A percentile compares a stretch with the other conserved stretches of the same genome.
These are phyloP conservation scores for Grigorovia yakushimaensis DNA, from an alignment of 805 yeast genomes.

Conservation along the genomic window DNA sequence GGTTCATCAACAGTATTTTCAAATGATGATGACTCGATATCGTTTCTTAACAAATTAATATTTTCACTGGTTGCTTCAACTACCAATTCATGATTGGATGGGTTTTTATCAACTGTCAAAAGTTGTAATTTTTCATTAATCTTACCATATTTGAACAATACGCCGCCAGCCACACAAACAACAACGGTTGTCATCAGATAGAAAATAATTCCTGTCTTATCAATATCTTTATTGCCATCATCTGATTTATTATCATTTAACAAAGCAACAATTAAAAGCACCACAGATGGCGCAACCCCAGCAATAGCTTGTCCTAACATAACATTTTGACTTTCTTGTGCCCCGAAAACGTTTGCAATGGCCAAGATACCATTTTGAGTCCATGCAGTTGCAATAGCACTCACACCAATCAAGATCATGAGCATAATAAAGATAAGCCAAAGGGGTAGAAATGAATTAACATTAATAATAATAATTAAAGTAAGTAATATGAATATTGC, in stretches of 20 bases:
- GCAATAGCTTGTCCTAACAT: conserved; percentile 95
- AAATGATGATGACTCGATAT: background rate
- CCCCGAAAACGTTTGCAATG: conserved; percentile 64
- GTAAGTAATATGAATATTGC: conserved; percentile 48
- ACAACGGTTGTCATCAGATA: conserved; percentile 31
- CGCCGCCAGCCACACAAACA: conserved; percentile 18
- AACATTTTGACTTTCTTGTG: conserved; percentile 74
- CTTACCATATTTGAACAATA: conserved; percentile 18
- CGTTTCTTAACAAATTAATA: background rate
- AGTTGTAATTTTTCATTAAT: conserved; percentile 11
- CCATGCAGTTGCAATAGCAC: conserved; percentile 68
- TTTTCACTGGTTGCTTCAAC: conserved; percentile 6
- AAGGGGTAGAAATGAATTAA: conserved; percentile 7
- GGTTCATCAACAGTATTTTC: background rate
- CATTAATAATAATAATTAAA: conserved; percentile 19
- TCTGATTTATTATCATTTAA: conserved; percentile 24
- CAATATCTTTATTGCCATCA: conserved; percentile 13
- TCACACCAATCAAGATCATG: conserved; percentile 52
- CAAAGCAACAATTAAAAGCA: conserved; percentile 40
- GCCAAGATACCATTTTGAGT: conserved; percentile 92
- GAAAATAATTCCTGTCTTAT: conserved; percentile 18
- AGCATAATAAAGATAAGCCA: conserved; percentile 35
- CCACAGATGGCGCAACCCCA: conserved; percentile 79
- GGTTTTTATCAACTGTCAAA: background rate
- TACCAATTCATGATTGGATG: background rate